Evolutionary conservation across 129 eudicot species (phyloP).

Genomic region (Helianthus tuberosus): DNA sequence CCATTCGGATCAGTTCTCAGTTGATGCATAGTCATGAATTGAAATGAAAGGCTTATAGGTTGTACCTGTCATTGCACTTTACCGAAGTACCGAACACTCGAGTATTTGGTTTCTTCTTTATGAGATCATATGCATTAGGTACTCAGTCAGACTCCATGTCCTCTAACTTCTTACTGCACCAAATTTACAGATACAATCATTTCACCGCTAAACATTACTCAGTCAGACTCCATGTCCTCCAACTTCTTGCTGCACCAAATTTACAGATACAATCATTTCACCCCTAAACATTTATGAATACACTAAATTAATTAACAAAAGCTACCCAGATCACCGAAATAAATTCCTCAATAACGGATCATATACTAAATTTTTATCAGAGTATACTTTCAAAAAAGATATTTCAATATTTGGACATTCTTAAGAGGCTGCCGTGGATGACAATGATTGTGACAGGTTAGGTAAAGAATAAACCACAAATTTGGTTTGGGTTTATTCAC

Average conservation of each 20-base stretch:
- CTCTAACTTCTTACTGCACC: conserved; percentile 13
- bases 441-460: conserved; percentile 21
- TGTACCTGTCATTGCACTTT: conserved; percentile 13
- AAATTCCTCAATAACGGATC: neutral
- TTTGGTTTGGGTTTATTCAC: conserved; percentile 14
- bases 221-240: conserved; percentile 17
- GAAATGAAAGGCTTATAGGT: conserved; percentile 4
- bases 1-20: conserved; percentile 14
- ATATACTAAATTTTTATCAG: neutral
- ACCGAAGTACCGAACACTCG: neutral
- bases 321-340: neutral
- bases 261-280: neutral
- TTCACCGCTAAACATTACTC: neutral
- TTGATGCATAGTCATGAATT: conserved; percentile 21
- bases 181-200: conserved; percentile 4
- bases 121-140: conserved; percentile 9
- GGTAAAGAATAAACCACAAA: conserved; percentile 28
- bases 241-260: conserved; percentile 16
- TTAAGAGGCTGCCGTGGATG: conserved; percentile 19
- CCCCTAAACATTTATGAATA: no score
- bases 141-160: conserved; percentile 19
- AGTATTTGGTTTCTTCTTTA: conserved; percentile 1
- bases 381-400: neutral
- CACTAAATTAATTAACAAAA: neutral
- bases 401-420: neutral